Evolutionary conservation across 1,139 yeast genomes (phyloP).

Genomic region (Pichia sp.): DNA sequence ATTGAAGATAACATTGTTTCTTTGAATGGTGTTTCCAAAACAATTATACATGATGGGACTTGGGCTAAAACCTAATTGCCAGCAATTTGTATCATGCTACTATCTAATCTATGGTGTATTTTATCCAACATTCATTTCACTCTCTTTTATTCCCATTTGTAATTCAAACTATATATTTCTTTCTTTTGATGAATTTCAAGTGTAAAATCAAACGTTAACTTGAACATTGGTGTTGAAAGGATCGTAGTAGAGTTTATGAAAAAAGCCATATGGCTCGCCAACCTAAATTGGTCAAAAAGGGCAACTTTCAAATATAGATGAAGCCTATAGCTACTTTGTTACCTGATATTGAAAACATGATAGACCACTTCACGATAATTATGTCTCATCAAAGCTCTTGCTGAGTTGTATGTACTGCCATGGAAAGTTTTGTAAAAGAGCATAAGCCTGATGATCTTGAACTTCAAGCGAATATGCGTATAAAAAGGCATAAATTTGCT

Average conservation of each 20-base stretch:
- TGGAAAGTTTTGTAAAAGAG: neutral
- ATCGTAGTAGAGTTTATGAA: too few species aligned
- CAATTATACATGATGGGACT: constrained; percentile 48
- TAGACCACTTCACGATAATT: too few species aligned
- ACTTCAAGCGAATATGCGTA: neutral
- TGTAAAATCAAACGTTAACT: too few species aligned
- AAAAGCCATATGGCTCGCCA: too few species aligned
- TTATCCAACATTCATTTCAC: neutral
- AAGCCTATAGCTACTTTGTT: too few species aligned
- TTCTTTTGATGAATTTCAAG: too few species aligned
- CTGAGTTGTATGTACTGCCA: neutral
- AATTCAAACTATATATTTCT: neutral
- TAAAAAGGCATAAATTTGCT: constrained; percentile 3
- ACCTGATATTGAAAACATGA: too few species aligned
- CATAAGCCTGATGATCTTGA: neutral
- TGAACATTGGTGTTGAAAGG: too few species aligned
- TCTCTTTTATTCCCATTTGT: neutral
- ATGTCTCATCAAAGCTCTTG: too few species aligned
- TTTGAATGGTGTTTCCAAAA: constrained; percentile 80
- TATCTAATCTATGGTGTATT: neutral
- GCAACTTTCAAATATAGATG: too few species aligned
- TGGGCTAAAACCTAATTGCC: constrained; percentile 1
- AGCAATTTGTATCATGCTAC: neutral
- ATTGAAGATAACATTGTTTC: constrained; percentile 73
- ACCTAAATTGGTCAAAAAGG: too few species aligned